These are phyloP conservation scores for Prunella vulgaris DNA, from an alignment of 257 asterid genomes.

Conservation along the genomic window DNA sequence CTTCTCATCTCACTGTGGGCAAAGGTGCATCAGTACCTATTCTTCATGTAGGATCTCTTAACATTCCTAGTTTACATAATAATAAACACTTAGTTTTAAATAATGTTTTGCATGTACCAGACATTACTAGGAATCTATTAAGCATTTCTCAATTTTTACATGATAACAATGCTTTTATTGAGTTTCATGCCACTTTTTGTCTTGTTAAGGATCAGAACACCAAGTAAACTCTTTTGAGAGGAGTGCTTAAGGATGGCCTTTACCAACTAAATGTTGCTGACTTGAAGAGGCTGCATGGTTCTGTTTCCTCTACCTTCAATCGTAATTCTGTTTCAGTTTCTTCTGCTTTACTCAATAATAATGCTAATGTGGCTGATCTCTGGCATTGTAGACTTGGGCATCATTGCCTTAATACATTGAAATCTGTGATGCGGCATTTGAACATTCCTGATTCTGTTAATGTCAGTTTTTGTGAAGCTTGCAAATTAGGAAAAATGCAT, in stretches of 20 bases:
- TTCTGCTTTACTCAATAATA: too few relatives aligned
- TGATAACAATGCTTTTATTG: neutral
- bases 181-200: neutral
- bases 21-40: neutral
- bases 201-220: neutral
- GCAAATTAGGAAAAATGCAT: neutral
- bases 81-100: too few relatives aligned
- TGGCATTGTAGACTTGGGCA: too few relatives aligned
- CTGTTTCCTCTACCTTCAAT: too few relatives aligned
- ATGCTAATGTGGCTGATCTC: too few relatives aligned
- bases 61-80: neutral
- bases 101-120: neutral
- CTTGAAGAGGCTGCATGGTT: neutral
- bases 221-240: neutral
- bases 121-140: neutral
- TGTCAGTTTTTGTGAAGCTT: neutral
- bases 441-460: too few relatives aligned
- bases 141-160: neutral
- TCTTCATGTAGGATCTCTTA: neutral
- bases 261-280: neutral
- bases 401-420: too few relatives aligned
- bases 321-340: too few relatives aligned
- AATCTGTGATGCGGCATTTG: too few relatives aligned
- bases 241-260: neutral
- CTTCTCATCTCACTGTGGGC: neutral